A percentile compares a stretch with the other conserved stretches of the same genome.
Evolutionary conservation across 2,329 filamentous ascomycete species (phyloP).

Genomic region (Fusarium newnesense): DNA sequence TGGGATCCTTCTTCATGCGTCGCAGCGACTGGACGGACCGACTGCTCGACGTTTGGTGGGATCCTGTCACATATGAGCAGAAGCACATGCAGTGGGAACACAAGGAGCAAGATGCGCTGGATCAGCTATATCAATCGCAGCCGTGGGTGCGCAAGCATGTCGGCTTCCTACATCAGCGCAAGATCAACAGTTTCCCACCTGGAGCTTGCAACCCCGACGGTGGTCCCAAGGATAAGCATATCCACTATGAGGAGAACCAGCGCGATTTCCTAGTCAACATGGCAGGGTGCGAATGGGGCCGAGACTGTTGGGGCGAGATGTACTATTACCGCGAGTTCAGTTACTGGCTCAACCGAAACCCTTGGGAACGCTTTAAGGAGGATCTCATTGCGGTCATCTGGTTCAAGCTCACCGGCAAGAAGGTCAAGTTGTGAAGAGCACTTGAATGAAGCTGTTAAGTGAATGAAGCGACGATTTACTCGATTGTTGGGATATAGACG

Average conservation of each 20-base stretch:
- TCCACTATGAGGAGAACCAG: conserved; percentile 88
- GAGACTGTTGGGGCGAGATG: conserved; percentile 98
- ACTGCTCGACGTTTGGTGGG: conserved; percentile 97
- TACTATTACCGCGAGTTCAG: conserved; percentile 93
- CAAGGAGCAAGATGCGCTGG: conserved; percentile 96
- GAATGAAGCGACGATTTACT: background rate
- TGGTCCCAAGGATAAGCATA: conserved; percentile 72
- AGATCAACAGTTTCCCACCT: conserved; percentile 92
- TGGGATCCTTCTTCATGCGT: conserved; percentile 93
- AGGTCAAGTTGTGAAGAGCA: conserved; percentile 62
- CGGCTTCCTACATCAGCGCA: conserved; percentile 89
- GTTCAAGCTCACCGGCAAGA: conserved; percentile 71
- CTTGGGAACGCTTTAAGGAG: conserved; percentile 81
- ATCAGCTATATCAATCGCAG: conserved; percentile 90
- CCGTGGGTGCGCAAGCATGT: conserved; percentile 92
- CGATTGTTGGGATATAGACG: conserved; percentile 8
- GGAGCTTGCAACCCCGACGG: conserved; percentile 84
- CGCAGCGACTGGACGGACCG: conserved; percentile 91
- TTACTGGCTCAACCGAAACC: conserved; percentile 85
- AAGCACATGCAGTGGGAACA: conserved; percentile 99
- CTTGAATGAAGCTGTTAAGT: background rate
- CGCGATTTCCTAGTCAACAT: conserved; percentile 97
- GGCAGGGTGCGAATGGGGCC: conserved; percentile 96
- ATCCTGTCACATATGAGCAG: conserved; percentile 96
- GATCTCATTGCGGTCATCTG: conserved; percentile 69